Base-by-base conservation (phyloP, 176 grass and related monocot genomes). In the Oryza meridionalis region DNA sequence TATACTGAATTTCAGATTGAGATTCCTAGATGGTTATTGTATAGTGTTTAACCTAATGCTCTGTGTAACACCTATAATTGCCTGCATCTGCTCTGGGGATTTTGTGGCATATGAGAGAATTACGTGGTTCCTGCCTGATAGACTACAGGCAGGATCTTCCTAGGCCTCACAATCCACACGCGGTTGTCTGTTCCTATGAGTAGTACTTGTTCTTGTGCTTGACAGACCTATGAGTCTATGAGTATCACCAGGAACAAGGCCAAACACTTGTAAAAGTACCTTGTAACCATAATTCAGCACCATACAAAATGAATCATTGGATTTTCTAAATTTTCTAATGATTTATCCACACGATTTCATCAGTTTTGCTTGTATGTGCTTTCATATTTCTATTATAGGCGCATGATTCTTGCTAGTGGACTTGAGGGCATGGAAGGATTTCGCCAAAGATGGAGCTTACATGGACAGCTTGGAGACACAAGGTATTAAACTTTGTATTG, bases 381-480 rank as follows among this genome's bases (percentile, higher is more conserved):
- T 7, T 75, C 86, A 45, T 84, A 29, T 26, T 70, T 79, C 43
- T 87, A 44, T 25, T 87, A 45, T 72, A 94, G 92, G 81, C 89
- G 81, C 11, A 82, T 94, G 90, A 94, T 94, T 85, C 89, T 94
- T 79, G 90, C 90, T 72, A 90, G 78, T 88, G 92, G 92, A 83
- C 81, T 90, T 75, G 81, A 64, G 87, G 90, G 92, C 44, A 94
- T 94, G 92, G 92, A 94, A 75, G 92, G 92, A 85, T 94, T 94
- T 85, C 77, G 90, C 65, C 92, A 94, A 81, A 85, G 92, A 83
- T 94, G 92, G 92, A 94, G 92, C 75, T 92, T 94, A 74, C 90
- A 94, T 22, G 92, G 92, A 71, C 90, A 90, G 77, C 81, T 92
- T 1, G 87, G 70, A 31, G 92, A 94, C 80, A 90, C 85, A 31